These are phyloP conservation scores for Monosporascus cannonballus DNA, from an alignment of 2,329 filamentous ascomycete genomes.

Conservation along the genomic window DNA sequence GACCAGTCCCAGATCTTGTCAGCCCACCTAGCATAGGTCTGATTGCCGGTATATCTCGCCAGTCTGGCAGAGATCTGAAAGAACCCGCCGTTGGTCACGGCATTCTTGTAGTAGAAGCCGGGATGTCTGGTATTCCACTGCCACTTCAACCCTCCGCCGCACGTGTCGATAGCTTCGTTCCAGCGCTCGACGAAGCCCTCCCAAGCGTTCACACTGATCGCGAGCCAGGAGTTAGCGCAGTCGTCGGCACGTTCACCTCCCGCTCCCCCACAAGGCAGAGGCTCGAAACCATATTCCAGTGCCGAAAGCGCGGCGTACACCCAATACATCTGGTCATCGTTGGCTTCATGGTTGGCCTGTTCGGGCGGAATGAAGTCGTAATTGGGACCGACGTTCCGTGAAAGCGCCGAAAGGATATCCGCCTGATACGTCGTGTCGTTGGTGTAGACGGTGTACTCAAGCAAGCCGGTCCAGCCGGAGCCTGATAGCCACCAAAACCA, in stretches of 20 bases:
- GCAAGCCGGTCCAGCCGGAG: constrained; percentile 23
- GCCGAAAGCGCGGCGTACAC: constrained; percentile 41
- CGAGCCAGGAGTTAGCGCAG: constrained; percentile 36
- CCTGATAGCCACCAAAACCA: constrained; percentile 31
- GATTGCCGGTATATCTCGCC: constrained; percentile 50
- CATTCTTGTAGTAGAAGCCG: constrained; percentile 52
- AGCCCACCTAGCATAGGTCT: constrained; percentile 52
- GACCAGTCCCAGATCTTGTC: constrained; percentile 46
- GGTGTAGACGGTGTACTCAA: constrained; percentile 21
- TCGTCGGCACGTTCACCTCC: constrained; percentile 26
- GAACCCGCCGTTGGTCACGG: constrained; percentile 30
- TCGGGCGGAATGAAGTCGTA: constrained; percentile 17
- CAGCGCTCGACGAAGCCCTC: constrained; percentile 40
- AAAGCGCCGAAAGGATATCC: constrained; percentile 14
- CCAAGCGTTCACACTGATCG: constrained; percentile 49
- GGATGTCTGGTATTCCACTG: constrained; percentile 52
- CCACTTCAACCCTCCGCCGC: constrained; percentile 52
- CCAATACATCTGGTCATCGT: constrained; percentile 47
- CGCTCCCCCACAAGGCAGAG: constrained; percentile 18
- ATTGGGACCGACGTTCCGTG: constrained; percentile 17
- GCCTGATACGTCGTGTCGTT: constrained; percentile 18
- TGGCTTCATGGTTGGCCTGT: constrained; percentile 26
- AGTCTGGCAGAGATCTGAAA: constrained; percentile 41
- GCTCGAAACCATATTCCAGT: constrained; percentile 36
- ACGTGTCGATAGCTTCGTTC: constrained; percentile 45